phyloP scores from a whole-genome alignment of 1,284 basidiomycete genomes.

The Flammula alnicola region DNA sequence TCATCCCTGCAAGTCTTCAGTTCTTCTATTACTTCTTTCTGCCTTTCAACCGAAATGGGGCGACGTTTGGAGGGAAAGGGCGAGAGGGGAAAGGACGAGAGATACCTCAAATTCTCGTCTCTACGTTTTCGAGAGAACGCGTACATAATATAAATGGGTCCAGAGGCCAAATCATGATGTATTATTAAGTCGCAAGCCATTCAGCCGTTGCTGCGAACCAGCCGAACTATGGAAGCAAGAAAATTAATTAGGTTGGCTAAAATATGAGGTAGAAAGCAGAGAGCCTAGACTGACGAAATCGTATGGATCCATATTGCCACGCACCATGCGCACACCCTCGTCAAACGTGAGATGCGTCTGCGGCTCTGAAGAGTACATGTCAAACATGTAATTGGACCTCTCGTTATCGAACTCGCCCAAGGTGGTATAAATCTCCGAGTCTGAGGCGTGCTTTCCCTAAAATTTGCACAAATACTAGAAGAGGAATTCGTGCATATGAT shows the following conservation, averaged over 20 bases:
- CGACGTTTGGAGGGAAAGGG: too few relatives aligned
- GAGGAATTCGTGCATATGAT: not conserved
- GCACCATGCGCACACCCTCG: slow-evolving; percentile 41
- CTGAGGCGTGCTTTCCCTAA: slow-evolving; percentile 47
- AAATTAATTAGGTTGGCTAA: not conserved
- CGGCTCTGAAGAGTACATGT: slow-evolving; percentile 41
- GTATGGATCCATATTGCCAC: slow-evolving; percentile 40
- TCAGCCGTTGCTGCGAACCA: slow-evolving; percentile 42
- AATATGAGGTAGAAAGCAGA: not conserved
- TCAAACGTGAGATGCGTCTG: slow-evolving; percentile 40
- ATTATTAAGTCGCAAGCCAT: slow-evolving; percentile 53
- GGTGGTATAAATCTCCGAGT: slow-evolving; percentile 39
- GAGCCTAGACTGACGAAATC: slow-evolving; percentile 35
- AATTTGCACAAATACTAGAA: too few relatives aligned
- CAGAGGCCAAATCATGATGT: slow-evolving; percentile 50
- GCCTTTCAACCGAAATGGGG: too few relatives aligned
- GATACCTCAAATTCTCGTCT: too few relatives aligned
- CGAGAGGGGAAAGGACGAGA: too few relatives aligned
- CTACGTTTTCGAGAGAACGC: too few relatives aligned
- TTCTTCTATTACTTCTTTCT: too few relatives aligned
- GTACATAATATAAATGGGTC: too few relatives aligned
- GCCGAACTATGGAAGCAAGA: slow-evolving; percentile 42
- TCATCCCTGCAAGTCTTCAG: too few relatives aligned
- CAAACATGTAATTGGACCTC: slow-evolving; percentile 41
- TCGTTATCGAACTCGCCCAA: slow-evolving; percentile 41